These are phyloP conservation scores for Dendrobium officinale DNA, from an alignment of 106 monocot species.

Conservation along the genomic window DNA sequence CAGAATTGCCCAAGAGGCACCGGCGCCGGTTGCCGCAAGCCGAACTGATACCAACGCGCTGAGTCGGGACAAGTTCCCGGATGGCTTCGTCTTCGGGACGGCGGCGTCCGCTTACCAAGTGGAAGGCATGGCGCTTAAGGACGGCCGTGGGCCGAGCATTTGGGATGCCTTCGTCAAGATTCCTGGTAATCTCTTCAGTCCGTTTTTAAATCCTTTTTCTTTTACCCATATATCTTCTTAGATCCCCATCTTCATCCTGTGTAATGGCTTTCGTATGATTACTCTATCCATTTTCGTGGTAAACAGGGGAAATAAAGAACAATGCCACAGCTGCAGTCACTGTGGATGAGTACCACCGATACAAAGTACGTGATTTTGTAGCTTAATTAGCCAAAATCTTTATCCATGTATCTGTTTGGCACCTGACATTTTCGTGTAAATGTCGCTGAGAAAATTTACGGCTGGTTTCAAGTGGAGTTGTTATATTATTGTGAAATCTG, in stretches of 20 bases:
- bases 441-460: no score
- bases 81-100: conserved; percentile 74
- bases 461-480: neutral
- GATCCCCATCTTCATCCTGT: neutral
- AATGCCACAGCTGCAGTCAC: conserved; percentile 78
- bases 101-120: conserved; percentile 92
- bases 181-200: conserved; percentile 33
- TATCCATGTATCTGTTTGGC: neutral
- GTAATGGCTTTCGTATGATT: neutral
- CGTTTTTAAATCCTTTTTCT: neutral
- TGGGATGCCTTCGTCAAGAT: conserved; percentile 58
- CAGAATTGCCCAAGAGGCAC: neutral
- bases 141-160: conserved; percentile 75
- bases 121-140: conserved; percentile 68
- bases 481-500: neutral
- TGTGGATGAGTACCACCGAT: conserved; percentile 82
- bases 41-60: conserved; percentile 25
- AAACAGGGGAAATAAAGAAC: conserved; percentile 49
- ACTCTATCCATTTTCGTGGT: neutral
- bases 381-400: neutral
- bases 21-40: neutral
- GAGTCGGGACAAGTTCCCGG: conserved; percentile 48
- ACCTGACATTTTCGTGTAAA: neutral
- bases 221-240: neutral
- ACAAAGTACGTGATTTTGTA: conserved; percentile 35